Base-by-base conservation (phyloP, 2,329 filamentous ascomycete genomes). In the Cytospora paraplurivora region DNA sequence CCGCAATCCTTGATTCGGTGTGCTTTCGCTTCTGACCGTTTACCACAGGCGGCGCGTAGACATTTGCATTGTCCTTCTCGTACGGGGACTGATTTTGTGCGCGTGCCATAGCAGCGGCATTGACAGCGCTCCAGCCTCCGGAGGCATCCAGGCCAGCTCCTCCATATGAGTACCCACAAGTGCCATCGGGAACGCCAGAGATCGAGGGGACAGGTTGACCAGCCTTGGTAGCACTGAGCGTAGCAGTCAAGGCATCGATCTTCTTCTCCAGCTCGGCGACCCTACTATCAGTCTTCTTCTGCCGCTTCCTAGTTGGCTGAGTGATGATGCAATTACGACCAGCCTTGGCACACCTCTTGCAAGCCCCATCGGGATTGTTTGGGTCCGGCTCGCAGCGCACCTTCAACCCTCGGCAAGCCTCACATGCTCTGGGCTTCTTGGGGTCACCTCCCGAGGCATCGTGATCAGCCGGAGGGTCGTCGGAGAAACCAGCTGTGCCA, bases 221-320 rank as follows among this genome's bases (percentile, higher is more conserved):
- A 10, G 72, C 72, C 60, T 75, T 71, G 17, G 72, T 76, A 2
- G 90, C 86, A 53, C 92, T 88, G 68, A 97, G 74, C 41, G 87
- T 92, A 7, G 92, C 91, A 8, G 91, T 96, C 73, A 97, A 75
- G 10, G 90, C 91, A 78, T 97, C 92, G 67, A 97, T 94, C 79
- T 96, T 96, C 81, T 89, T 92, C 80, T 97, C 93, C 58, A 97
- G 81, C 79, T 97, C 93, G 10, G 92, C 90, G 13, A 97, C 93
- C 58, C 92, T 84, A 68, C 87, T 94, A 74, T 96, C 93, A 60
- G 91, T 93, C 81, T 96, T 96, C 81, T 94, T 96, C 79, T 94
- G 91, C 52, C 93, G 83, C 77, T 96, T 96, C 49, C 92, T 75
- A 35, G 81, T 85, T 15, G 84, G 91, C 67, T 87, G 85, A 1